Conservation (phyloP, 2,329 filamentous ascomycete genomes). For the Neophaeococcomyces mojaviensis region DNA sequence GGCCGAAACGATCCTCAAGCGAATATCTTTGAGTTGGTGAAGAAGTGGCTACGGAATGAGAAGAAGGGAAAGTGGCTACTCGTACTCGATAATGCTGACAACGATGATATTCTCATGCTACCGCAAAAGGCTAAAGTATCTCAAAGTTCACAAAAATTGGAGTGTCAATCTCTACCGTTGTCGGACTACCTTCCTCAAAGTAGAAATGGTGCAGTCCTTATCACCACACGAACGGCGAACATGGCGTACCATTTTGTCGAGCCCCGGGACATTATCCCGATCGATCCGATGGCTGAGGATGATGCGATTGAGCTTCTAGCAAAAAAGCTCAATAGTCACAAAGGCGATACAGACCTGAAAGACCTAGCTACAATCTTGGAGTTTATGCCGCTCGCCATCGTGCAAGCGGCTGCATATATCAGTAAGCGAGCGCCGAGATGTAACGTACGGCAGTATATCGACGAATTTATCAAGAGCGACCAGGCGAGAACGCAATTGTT, state of each 20-base stretch:
- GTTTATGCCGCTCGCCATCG: conserved; percentile 28
- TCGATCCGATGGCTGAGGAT: conserved; percentile 16
- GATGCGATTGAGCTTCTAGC: too few species aligned
- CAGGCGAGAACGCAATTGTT: too few species aligned
- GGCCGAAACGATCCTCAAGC: conserved; percentile 23
- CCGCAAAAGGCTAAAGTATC: background rate
- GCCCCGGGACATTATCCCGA: conserved; percentile 14
- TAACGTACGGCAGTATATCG: too few species aligned
- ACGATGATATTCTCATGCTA: background rate
- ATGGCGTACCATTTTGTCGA: conserved; percentile 19
- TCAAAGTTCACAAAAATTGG: background rate
- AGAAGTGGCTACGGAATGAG: conserved; percentile 23
- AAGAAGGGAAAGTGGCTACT: conserved; percentile 26
- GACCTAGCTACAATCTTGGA: conserved; percentile 23
- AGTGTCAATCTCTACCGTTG: background rate
- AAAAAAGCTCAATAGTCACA: too few species aligned
- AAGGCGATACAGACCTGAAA: conserved; percentile 3
- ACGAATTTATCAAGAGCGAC: too few species aligned
- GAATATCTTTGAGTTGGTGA: conserved; percentile 23
- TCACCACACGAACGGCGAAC: conserved; percentile 26
- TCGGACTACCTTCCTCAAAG: conserved; percentile 19
- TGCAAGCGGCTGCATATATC: too few species aligned
- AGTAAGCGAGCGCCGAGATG: too few species aligned
- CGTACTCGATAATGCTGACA: conserved; percentile 24
- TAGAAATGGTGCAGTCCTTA: conserved; percentile 22